phyloP scores from a whole-genome alignment of 352 stramenopile genomes.

The Globisporangium heterothallicum region DNA sequence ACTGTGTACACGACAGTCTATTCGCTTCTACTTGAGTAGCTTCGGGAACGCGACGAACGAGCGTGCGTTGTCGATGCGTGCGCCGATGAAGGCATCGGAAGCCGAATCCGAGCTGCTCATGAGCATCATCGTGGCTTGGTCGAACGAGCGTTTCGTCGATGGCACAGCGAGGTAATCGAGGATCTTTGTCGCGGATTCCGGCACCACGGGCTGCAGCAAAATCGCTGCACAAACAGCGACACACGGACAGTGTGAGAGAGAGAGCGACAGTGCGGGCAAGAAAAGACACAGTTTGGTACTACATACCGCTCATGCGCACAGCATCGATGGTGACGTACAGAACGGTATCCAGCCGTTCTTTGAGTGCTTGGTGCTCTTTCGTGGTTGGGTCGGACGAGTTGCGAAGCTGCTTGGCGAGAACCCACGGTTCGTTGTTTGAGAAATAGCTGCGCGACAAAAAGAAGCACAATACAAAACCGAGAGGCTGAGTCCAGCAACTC shows the following conservation, averaged over 20 bases:
- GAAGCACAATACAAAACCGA: neutral
- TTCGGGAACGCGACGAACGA: slow-evolving; percentile 72
- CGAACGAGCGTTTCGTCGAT: slow-evolving; percentile 36
- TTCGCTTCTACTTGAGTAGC: slow-evolving; percentile 26
- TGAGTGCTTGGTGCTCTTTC: slow-evolving; percentile 25
- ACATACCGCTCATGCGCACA: slow-evolving; percentile 59
- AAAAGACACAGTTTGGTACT: neutral
- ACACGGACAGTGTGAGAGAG: neutral
- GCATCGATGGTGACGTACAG: slow-evolving; percentile 74
- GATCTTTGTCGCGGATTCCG: slow-evolving; percentile 50
- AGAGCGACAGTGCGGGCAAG: neutral
- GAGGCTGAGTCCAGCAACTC: too few species aligned
- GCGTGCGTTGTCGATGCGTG: slow-evolving; percentile 41
- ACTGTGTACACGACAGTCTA: too few species aligned
- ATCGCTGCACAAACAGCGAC: slow-evolving; percentile 35
- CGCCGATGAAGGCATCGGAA: slow-evolving; percentile 25
- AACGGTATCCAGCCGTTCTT: slow-evolving; percentile 53
- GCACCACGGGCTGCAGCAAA: slow-evolving; percentile 64
- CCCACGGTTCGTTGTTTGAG: slow-evolving; percentile 71
- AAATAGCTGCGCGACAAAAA: slow-evolving; percentile 45
- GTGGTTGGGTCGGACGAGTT: slow-evolving; percentile 21
- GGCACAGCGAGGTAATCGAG: slow-evolving; percentile 67
- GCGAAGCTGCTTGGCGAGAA: slow-evolving; percentile 61
- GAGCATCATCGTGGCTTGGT: slow-evolving; percentile 41
- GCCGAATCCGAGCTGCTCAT: slow-evolving; percentile 1